phyloP scores from a whole-genome alignment of 2,329 filamentous ascomycete species.

The Pseudomassariella vexata region DNA sequence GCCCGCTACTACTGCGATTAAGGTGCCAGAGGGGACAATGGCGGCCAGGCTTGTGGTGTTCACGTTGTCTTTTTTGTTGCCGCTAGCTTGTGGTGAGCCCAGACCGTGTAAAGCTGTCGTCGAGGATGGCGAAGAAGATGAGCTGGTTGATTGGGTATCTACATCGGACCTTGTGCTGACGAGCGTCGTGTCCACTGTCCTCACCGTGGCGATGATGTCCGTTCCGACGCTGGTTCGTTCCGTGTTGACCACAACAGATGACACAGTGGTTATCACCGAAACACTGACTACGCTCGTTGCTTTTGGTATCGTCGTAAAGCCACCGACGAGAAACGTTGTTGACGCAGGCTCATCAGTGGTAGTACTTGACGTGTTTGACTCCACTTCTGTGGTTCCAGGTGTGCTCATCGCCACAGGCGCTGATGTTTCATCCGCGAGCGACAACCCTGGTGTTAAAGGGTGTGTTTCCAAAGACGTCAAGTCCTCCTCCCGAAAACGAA shows the following conservation, averaged over 20 bases:
- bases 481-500: constrained; percentile 29
- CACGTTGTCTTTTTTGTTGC: not conserved
- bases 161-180: not conserved
- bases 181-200: not conserved
- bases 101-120: not conserved
- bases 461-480: constrained; percentile 28
- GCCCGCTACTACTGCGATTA: constrained; percentile 14
- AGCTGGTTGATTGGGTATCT: not conserved
- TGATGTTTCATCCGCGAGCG: constrained; percentile 8
- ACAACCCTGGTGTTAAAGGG: constrained; percentile 26
- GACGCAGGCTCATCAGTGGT: not conserved
- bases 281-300: not conserved
- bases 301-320: not conserved
- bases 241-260: not conserved
- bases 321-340: not conserved
- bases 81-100: not conserved
- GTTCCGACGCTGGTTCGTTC: not conserved
- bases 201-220: not conserved
- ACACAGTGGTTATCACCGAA: not conserved
- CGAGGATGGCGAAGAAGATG: not conserved
- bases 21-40: constrained; percentile 14
- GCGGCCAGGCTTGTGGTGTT: constrained; percentile 10
- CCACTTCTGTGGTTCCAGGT: not conserved
- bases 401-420: not conserved
- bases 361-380: not conserved